Conservation (phyloP, 352 stramenopile genomes). For the Phytopythium vexans region DNA sequence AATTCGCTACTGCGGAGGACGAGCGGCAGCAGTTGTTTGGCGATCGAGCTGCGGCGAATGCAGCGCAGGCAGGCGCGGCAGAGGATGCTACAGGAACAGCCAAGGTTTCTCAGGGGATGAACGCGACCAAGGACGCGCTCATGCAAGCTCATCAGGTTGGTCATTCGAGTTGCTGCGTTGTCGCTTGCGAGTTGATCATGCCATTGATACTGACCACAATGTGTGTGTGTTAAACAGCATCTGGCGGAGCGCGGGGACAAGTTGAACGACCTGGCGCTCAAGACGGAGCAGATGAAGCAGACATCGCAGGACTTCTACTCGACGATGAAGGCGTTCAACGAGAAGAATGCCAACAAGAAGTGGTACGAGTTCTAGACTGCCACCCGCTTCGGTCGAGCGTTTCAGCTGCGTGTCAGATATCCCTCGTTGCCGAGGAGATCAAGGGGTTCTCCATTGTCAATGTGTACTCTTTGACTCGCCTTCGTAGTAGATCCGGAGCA, state of each 20-base stretch:
- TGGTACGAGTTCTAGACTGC: slow-evolving; percentile 73
- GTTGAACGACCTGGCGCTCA: slow-evolving; percentile 63
- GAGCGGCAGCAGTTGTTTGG: slow-evolving; percentile 60
- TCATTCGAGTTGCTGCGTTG: neutral
- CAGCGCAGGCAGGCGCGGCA: slow-evolving; percentile 12
- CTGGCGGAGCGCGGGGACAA: slow-evolving; percentile 78
- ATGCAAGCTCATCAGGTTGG: slow-evolving; percentile 67
- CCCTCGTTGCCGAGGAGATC: neutral
- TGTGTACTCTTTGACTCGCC: neutral
- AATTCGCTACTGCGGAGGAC: slow-evolving; percentile 57
- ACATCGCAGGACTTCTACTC: slow-evolving; percentile 81
- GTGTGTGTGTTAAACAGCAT: slow-evolving; percentile 36
- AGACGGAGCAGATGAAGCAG: slow-evolving; percentile 83
- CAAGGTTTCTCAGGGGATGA: slow-evolving; percentile 30
- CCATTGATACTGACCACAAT: neutral
- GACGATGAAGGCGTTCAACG: slow-evolving; percentile 84
- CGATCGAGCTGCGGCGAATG: slow-evolving; percentile 23
- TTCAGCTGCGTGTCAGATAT: neutral
- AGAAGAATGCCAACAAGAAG: slow-evolving; percentile 83
- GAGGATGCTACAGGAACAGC: slow-evolving; percentile 7
- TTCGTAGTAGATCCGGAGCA: slow-evolving; percentile 23
- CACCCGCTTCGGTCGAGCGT: too few species aligned
- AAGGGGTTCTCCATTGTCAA: neutral
- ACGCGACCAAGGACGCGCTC: slow-evolving; percentile 56
- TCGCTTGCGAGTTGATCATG: neutral